Conservation (phyloP, 2,329 filamentous ascomycete species). For the Ophiognomonia clavigignenti-juglandacearum region DNA sequence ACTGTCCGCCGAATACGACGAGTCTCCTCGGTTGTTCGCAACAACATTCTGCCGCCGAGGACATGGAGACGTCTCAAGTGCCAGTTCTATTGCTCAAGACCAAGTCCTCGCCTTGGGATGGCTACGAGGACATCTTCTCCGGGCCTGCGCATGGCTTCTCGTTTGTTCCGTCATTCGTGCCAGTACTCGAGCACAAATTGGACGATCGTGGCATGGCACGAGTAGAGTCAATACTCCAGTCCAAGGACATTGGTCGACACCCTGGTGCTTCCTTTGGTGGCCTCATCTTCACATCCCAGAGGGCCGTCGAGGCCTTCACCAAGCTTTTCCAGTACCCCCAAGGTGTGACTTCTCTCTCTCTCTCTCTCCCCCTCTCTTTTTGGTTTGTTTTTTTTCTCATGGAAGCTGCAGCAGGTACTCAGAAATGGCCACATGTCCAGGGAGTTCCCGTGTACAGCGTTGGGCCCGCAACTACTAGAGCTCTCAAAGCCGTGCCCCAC, state of each 20-base stretch:
- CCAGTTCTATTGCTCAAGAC: conserved; percentile 76
- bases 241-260: conserved; percentile 34
- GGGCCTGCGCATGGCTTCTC: conserved; percentile 30
- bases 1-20: too few species aligned
- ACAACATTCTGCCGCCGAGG: too few species aligned
- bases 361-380: background rate
- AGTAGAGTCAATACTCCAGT: conserved; percentile 46
- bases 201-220: conserved; percentile 51
- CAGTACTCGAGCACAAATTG: conserved; percentile 70
- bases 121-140: conserved; percentile 66
- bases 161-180: conserved; percentile 67
- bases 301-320: conserved; percentile 74
- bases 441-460: conserved; percentile 69
- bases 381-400: conserved; percentile 3
- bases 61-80: too few species aligned
- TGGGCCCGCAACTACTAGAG: conserved; percentile 73
- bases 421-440: conserved; percentile 47
- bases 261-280: conserved; percentile 56
- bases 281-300: conserved; percentile 80
- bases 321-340: conserved; percentile 53
- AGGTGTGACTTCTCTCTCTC: conserved; percentile 23
- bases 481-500: conserved; percentile 54
- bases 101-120: conserved; percentile 64
- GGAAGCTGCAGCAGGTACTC: conserved; percentile 1
- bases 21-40: too few species aligned